Base-by-base conservation (phyloP, 1,139 yeast species). In the Scheffersomyces insectosa region DNA sequence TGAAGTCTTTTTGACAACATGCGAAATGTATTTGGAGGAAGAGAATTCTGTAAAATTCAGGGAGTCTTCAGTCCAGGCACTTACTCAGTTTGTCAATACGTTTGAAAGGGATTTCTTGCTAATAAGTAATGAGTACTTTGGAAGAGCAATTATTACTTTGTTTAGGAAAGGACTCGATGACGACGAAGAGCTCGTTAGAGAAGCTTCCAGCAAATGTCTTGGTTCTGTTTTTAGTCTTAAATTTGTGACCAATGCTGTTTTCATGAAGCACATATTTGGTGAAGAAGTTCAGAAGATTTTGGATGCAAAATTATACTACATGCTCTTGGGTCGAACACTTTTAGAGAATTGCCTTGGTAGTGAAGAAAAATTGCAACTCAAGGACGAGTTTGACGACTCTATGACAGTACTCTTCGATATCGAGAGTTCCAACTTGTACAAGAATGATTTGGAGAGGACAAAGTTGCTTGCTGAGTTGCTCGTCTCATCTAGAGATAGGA, bases 121-220 rank as follows among this genome's bases (percentile, higher is more conserved):
- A 2, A 31, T 5, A 7, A 10, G 20, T 8, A 31, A 16, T 31
- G 5, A 11, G 4, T 31, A 7, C 20, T 31, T 31, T 5, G 34
- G n/a, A 13, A 14, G n/a, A 3, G 13, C 34, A 31, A n/a, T 31
- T 9, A 14, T 31, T 3, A 13, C 40, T 6, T 42, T 52, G 33
- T 38, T 51, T 9, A 36, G 42, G 14, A 31, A 36, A 12, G 75
- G 69, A 46, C 59, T 83, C 12, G 67, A 72, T 41, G 95, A 86
- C 58, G 93, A 85, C 54, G 88, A 83, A 49, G 74, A 69, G 7
- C 75, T 66, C 8, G 65, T 82, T 10, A 63, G 86, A 51, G 48
- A 52, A 1, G 25, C 55, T 3, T 70, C 80, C 1, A 62, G 82
- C 0, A 36, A 49, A 3, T 63, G 62, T 42, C 48, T 77, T 11